Evolutionary conservation across 2,329 filamentous ascomycete species (phyloP).

Genomic region (Simplicillium sp.): DNA sequence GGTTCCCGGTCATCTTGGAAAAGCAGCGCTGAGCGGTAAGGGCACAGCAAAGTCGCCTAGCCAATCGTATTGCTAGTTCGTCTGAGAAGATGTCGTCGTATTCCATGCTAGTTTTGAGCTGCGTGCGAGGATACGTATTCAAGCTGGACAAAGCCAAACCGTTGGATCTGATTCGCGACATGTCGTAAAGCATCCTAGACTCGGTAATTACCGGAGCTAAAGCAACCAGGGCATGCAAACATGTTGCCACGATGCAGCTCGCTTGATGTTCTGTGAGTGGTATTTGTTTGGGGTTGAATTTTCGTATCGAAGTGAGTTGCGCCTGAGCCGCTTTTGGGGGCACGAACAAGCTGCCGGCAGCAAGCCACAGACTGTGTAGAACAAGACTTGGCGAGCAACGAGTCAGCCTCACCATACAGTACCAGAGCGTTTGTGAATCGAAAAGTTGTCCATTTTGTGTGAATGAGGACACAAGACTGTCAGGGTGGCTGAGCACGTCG

Average conservation of each 20-base stretch:
- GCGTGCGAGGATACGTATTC: constrained; percentile 35
- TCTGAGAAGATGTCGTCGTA: constrained; percentile 57
- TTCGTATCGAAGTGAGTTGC: constrained; percentile 11
- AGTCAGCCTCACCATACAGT: constrained; percentile 51
- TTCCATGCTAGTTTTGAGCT: constrained; percentile 41
- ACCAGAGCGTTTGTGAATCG: constrained; percentile 54
- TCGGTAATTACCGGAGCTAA: constrained; percentile 41
- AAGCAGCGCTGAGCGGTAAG: constrained; percentile 44
- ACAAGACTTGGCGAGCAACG: constrained; percentile 47
- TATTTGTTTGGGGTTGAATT: constrained; percentile 20
- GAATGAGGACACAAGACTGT: constrained; percentile 47
- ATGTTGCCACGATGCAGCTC: constrained; percentile 46
- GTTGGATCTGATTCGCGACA: constrained; percentile 50
- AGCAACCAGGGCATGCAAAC: constrained; percentile 53
- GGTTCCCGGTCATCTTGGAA: constrained; percentile 29
- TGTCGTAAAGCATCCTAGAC: constrained; percentile 40
- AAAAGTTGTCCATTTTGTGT: constrained; percentile 39
- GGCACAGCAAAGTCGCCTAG: constrained; percentile 47
- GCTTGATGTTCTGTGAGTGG: constrained; percentile 33
- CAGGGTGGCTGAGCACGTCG: constrained; percentile 50
- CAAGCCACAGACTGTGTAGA: constrained; percentile 56
- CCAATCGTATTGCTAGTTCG: constrained; percentile 48
- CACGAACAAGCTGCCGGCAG: constrained; percentile 47
- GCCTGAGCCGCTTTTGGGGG: constrained; percentile 35
- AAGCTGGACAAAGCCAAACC: constrained; percentile 39